Conservation (phyloP, 805 yeast species). For the Nematodospora valgi region DNA sequence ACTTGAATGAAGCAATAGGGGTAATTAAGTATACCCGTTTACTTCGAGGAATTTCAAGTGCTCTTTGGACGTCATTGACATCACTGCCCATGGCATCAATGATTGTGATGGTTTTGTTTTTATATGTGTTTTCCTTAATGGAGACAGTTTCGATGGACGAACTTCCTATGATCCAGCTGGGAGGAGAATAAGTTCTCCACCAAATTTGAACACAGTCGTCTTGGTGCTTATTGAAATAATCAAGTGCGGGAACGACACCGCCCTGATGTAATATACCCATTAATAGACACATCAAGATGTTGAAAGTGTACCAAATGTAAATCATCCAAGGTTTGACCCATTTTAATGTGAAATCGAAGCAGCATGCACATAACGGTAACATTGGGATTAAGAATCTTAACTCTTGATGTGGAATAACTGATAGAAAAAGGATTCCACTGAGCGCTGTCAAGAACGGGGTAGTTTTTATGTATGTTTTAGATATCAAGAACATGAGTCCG, state of each 20-base stretch:
- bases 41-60: not conserved
- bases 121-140: conserved; percentile 10
- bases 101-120: conserved; percentile 16
- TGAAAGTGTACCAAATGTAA: conserved; percentile 61
- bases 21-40: conserved; percentile 27
- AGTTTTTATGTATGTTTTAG: conserved; percentile 41
- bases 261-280: conserved; percentile 90
- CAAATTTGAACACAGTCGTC: conserved; percentile 50
- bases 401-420: conserved; percentile 89
- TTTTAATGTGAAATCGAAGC: conserved; percentile 40
- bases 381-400: conserved; percentile 80
- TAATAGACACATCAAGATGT: conserved; percentile 51
- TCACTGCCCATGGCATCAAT: conserved; percentile 53
- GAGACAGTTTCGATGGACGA: conserved; percentile 11
- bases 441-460: conserved; percentile 57
- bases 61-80: conserved; percentile 15
- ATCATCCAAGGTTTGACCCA: conserved; percentile 20
- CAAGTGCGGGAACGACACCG: conserved; percentile 73
- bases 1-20: conserved; percentile 35
- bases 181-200: conserved; percentile 96
- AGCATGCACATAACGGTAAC: conserved; percentile 64
- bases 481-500: conserved; percentile 45
- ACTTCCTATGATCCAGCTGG: conserved; percentile 71
- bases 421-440: conserved; percentile 61
- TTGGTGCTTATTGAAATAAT: conserved; percentile 27